Evolutionary conservation across 2,329 filamentous ascomycete species (phyloP).

Genomic region (Cercospora janseana): DNA sequence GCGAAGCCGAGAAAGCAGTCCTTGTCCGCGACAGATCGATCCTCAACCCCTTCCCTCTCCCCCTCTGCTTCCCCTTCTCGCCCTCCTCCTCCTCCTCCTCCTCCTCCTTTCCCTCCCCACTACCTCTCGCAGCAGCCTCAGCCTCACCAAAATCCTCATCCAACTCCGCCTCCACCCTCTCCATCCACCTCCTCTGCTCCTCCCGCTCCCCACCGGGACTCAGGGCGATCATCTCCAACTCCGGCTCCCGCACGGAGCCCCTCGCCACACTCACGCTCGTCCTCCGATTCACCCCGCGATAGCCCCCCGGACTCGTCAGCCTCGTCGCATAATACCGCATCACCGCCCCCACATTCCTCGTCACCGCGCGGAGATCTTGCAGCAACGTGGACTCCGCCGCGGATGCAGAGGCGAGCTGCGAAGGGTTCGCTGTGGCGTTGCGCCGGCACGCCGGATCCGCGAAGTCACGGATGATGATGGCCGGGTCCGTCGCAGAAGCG

Average conservation of each 20-base stretch:
- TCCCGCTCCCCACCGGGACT: slow-evolving; percentile 3
- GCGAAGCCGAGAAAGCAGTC: too few relatives aligned
- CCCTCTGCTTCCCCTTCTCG: neutral
- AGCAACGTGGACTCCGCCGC: too few relatives aligned
- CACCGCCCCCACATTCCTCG: slow-evolving; percentile 41
- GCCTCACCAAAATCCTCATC: too few relatives aligned
- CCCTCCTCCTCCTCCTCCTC: neutral
- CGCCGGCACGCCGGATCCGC: slow-evolving; percentile 6
- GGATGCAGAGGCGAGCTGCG: slow-evolving; percentile 6
- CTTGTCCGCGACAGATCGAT: neutral
- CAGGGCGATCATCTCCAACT: slow-evolving; percentile 45
- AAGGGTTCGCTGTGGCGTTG: neutral
- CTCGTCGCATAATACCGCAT: slow-evolving; percentile 47
- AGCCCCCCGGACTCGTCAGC: slow-evolving; percentile 44
- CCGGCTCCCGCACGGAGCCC: slow-evolving; percentile 47
- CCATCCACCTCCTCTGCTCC: neutral
- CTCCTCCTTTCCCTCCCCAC: too few relatives aligned
- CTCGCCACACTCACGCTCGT: slow-evolving; percentile 42
- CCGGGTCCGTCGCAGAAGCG: slow-evolving; percentile 40
- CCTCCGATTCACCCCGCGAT: slow-evolving; percentile 46
- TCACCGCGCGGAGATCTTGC: too few relatives aligned
- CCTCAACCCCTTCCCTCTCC: neutral
- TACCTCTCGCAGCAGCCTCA: too few relatives aligned
- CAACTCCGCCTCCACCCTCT: slow-evolving; percentile 1
- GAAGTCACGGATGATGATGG: slow-evolving; percentile 37